Conservation (phyloP, 306 rosid genomes). For the Prinsepia uniflora region DNA sequence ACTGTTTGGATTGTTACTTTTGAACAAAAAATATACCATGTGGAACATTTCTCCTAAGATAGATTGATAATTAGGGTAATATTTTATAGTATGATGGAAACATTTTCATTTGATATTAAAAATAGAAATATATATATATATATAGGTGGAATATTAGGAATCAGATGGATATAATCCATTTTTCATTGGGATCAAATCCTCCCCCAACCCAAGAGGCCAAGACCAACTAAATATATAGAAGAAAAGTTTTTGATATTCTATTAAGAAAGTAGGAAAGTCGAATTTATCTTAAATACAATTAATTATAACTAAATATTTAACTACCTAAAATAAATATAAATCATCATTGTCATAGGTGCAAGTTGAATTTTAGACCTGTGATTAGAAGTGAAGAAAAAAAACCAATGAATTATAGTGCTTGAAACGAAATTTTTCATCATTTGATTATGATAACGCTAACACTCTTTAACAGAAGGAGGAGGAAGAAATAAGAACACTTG, state of each 20-base stretch:
- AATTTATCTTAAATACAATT: too few relatives aligned
- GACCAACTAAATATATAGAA: neutral
- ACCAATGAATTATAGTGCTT: neutral
- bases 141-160: neutral
- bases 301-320: too few relatives aligned
- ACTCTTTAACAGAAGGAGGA: conserved; percentile 29
- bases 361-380: too few relatives aligned
- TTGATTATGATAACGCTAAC: conserved; percentile 9
- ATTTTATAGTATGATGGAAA: too few relatives aligned
- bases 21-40: neutral
- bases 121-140: too few relatives aligned
- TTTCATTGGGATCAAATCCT: neutral
- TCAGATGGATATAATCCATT: neutral
- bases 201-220: conserved; percentile 6
- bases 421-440: neutral
- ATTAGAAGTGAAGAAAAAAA: neutral
- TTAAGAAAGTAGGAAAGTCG: too few relatives aligned
- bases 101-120: too few relatives aligned
- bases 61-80: neutral
- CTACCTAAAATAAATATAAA: too few relatives aligned
- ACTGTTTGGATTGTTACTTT: conserved; percentile 23
- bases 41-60: neutral
- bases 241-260: too few relatives aligned
- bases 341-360: too few relatives aligned
- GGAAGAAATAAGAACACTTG: conserved; percentile 12